Base-by-base conservation (phyloP, 2,329 filamentous ascomycete genomes). In the Penicillium carneum region DNA sequence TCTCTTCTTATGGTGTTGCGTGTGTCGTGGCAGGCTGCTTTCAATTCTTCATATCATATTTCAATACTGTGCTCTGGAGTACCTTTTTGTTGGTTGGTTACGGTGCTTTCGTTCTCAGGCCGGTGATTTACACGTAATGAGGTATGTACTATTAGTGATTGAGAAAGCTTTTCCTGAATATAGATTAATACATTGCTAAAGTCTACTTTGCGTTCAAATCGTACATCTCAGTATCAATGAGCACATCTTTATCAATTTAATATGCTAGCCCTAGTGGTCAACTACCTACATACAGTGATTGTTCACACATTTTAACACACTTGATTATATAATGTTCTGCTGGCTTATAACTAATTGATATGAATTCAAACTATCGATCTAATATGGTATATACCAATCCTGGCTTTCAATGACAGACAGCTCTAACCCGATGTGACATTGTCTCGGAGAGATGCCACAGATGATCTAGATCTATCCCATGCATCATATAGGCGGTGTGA, bases 11-110 rank as follows among this genome's bases (percentile, higher is more conserved):
- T 38, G 41, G 53, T 46, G 41, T 59, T 26, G 29, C 50, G 57
- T 63, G 46, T 39, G 8, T 33, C 12, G 33, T 57, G 55, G 43
- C 39, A 48, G 47, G 48, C 45, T 52, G 34, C 55, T 53, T 69
- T 68, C 53, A 46, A 62, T 71, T 72, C 64, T 66, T 71, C 57
- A 57, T 70, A 63, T 57, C 46, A 66, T 71, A 66, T 69, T 67
- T 49, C 46, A 54, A 38, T 55, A 48, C 61, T 62, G 64, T 72
- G 62, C 67, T 69, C 69, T 62, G 66, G 69, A 67, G 70, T 70
- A 68, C 65, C 56, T 63, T 64, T 63, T 65, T 42, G 43, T 64
- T 26, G 62, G 62, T 42, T 56, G 43, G 51, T 34, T 56, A 51
- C 52, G 18, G 51, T 61, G 54, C 51, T 66, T 66, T 66, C 29